phyloP scores from a whole-genome alignment of 2,329 filamentous ascomycete genomes.

The Cryphonectria radicalis region DNA sequence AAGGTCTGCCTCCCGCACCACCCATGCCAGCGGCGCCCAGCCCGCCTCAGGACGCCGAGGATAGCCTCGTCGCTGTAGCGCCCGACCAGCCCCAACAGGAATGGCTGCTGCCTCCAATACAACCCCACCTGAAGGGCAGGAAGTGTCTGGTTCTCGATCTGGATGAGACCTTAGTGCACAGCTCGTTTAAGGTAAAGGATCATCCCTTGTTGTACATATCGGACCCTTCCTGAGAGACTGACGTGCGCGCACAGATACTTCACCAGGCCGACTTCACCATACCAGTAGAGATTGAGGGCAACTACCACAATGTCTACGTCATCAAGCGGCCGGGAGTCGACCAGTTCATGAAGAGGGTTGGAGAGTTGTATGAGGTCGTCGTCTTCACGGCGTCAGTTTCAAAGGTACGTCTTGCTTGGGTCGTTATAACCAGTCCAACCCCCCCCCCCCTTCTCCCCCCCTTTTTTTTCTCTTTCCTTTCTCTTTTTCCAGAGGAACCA shows the following conservation, averaged over 20 bases:
- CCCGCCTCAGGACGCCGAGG: slow-evolving; percentile 45
- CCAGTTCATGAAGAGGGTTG: slow-evolving; percentile 97
- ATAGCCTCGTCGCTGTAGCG: slow-evolving; percentile 48
- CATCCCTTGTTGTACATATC: background rate
- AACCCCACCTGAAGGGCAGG: slow-evolving; percentile 78
- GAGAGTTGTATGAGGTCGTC: slow-evolving; percentile 96
- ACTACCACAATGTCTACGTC: slow-evolving; percentile 99
- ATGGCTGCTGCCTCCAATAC: slow-evolving; percentile 80
- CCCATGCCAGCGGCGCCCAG: slow-evolving; percentile 44
- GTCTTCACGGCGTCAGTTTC: slow-evolving; percentile 98
- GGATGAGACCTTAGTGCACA: slow-evolving; percentile 96
- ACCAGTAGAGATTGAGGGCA: slow-evolving; percentile 97
- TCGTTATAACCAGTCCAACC: too few species aligned
- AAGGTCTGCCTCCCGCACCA: slow-evolving; percentile 52
- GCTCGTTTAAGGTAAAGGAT: slow-evolving; percentile 88
- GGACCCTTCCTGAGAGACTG: background rate
- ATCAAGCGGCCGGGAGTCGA: slow-evolving; percentile 99
- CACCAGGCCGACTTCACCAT: slow-evolving; percentile 99
- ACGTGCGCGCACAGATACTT: slow-evolving; percentile 71
- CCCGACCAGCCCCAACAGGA: slow-evolving; percentile 58
- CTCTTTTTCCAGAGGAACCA: too few species aligned
- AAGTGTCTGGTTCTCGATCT: slow-evolving; percentile 96
- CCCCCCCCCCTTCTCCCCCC: too few species aligned
- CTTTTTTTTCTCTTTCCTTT: too few species aligned
- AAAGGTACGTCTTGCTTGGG: slow-evolving; percentile 66